These are phyloP conservation scores for Cyclotella kingstonii DNA, from an alignment of 108 stramenopile genomes.

Conservation along the genomic window DNA sequence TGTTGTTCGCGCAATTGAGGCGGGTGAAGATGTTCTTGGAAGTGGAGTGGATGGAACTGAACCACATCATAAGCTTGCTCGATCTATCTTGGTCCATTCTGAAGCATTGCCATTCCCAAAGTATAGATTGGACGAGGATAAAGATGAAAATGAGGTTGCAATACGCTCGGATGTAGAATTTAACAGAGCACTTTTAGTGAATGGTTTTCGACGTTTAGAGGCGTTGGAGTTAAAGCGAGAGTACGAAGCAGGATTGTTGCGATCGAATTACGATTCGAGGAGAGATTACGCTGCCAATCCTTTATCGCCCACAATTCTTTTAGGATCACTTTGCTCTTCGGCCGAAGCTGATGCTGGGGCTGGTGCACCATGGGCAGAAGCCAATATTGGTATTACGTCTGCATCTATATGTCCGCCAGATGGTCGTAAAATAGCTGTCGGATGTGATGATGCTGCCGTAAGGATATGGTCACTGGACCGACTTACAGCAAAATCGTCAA, in stretches of 20 bases:
- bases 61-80: conserved; percentile 18
- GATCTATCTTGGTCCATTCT: conserved; percentile 34
- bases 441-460: conserved; percentile 83
- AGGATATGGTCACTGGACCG: conserved; percentile 41
- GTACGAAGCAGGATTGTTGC: conserved; percentile 54
- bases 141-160: conserved; percentile 48
- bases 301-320: conserved; percentile 62
- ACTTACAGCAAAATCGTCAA: conserved; percentile 3
- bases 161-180: conserved; percentile 63
- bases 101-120: conserved; percentile 75
- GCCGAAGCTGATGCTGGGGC: conserved; percentile 39
- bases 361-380: conserved; percentile 68
- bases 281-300: conserved; percentile 50
- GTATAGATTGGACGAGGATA: conserved; percentile 58
- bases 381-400: conserved; percentile 77
- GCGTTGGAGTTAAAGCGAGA: conserved; percentile 82
- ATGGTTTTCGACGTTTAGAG: conserved; percentile 87
- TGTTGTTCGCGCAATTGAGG: conserved; percentile 29
- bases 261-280: conserved; percentile 4
- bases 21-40: conserved; percentile 46
- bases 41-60: conserved; percentile 17
- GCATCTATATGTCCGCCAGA: conserved; percentile 79
- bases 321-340: conserved; percentile 59
- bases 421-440: conserved; percentile 74
- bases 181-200: conserved; percentile 77